phyloP scores from a whole-genome alignment of 176 grass and related monocot genomes.

The Musa beccarii region DNA sequence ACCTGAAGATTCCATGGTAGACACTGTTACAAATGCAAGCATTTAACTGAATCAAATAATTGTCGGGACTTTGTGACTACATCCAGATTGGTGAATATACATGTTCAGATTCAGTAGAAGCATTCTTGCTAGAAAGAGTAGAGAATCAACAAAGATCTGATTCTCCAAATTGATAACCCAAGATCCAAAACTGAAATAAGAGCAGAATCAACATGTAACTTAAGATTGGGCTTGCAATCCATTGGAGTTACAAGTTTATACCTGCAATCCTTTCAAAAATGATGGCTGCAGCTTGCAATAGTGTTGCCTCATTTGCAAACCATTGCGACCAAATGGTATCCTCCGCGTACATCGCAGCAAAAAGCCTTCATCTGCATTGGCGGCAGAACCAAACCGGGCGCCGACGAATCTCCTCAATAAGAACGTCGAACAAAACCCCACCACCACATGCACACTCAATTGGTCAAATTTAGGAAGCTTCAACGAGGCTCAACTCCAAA shows the following conservation, averaged over 20 bases:
- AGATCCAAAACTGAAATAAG: constrained; percentile 50
- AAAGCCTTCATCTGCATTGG: background rate
- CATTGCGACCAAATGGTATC: constrained; percentile 1
- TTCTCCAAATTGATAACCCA: constrained; percentile 19
- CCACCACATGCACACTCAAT: background rate
- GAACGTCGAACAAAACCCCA: background rate
- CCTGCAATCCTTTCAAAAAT: constrained; percentile 10
- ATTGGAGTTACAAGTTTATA: background rate
- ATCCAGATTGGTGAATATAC: too few relatives aligned
- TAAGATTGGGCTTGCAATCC: background rate
- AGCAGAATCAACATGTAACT: background rate
- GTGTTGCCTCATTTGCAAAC: constrained; percentile 13
- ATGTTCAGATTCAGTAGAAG: background rate
- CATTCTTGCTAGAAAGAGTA: background rate
- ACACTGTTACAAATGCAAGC: too few relatives aligned
- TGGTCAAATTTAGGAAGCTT: background rate
- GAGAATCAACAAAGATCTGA: background rate
- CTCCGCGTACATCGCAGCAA: background rate
- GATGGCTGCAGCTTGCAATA: background rate
- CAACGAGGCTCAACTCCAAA: background rate
- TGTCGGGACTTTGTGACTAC: too few relatives aligned
- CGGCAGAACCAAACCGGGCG: background rate
- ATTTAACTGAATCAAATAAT: background rate
- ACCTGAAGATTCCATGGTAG: too few relatives aligned
- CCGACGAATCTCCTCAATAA: background rate